Percentiles rank a stretch among this genome's conserved stretches.
Evolutionary conservation across 2,329 filamentous ascomycete genomes (phyloP).

Genomic region (Hymenoscyphus repandus): DNA sequence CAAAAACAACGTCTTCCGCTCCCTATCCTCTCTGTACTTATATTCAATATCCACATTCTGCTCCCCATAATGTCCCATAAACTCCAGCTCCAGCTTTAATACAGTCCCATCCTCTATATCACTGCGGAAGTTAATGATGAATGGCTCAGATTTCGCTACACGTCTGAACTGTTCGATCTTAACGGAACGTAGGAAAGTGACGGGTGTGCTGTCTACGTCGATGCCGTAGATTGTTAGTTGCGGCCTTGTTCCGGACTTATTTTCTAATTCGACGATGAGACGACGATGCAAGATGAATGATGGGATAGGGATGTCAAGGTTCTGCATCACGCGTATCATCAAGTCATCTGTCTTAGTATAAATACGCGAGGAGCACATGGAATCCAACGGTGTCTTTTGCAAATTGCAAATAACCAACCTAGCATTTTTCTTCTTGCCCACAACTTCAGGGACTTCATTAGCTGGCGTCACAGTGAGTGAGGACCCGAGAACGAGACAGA

Average conservation of each 20-base stretch:
- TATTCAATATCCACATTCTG: constrained; percentile 34
- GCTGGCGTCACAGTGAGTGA: constrained; percentile 41
- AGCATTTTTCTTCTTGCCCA: constrained; percentile 28
- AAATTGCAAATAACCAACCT: constrained; percentile 42
- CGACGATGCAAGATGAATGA: constrained; percentile 35
- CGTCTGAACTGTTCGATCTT: constrained; percentile 36
- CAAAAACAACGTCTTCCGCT: constrained; percentile 12
- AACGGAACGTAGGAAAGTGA: constrained; percentile 37
- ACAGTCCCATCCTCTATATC: constrained; percentile 20
- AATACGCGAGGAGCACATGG: constrained; percentile 31
- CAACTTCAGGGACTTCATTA: constrained; percentile 36
- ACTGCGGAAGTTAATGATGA: constrained; percentile 33
- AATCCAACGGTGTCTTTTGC: constrained; percentile 39
- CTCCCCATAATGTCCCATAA: constrained; percentile 44
- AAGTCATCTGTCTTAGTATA: constrained; percentile 36
- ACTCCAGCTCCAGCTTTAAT: constrained; percentile 38
- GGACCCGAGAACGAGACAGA: constrained; percentile 43
- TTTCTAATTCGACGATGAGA: constrained; percentile 29
- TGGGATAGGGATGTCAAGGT: constrained; percentile 34
- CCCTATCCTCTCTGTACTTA: constrained; percentile 8
- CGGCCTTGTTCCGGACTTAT: constrained; percentile 17
- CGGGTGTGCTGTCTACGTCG: constrained; percentile 38
- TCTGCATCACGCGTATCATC: constrained; percentile 37
- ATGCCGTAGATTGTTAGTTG: constrained; percentile 33
- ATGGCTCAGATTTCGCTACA: constrained; percentile 34